A percentile compares a stretch with the other conserved stretches of the same genome.
Evolutionary conservation across 1,284 basidiomycete genomes (phyloP).

Genomic region (Takashimella koratensis): DNA sequence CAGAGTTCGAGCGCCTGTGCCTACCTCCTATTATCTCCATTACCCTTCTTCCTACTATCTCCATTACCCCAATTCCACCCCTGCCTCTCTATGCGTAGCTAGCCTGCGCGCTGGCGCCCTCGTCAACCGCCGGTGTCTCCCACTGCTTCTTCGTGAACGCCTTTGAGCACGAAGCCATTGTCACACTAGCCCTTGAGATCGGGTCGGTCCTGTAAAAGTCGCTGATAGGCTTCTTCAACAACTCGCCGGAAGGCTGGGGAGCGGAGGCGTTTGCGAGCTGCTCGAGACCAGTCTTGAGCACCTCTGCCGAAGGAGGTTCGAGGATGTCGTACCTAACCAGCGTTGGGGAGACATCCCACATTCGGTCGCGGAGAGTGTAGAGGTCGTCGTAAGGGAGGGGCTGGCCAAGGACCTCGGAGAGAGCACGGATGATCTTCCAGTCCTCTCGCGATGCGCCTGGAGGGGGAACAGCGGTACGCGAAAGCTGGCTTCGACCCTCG

Average conservation of each 20-base stretch:
- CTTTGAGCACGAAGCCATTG: conserved; percentile 51
- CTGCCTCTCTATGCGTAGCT: conserved; percentile 10
- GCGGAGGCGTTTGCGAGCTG: conserved; percentile 58
- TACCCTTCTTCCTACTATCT: neutral
- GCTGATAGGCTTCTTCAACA: conserved; percentile 74
- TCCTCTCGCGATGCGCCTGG: conserved; percentile 94
- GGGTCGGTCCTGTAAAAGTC: conserved; percentile 92
- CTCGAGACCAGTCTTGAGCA: conserved; percentile 68
- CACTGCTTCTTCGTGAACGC: conserved; percentile 47
- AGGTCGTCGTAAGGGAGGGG: conserved; percentile 90
- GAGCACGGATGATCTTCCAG: conserved; percentile 97
- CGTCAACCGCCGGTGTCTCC: conserved; percentile 11
- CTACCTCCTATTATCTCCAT: neutral
- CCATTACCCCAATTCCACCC: neutral
- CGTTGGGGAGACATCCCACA: conserved; percentile 95
- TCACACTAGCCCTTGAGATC: conserved; percentile 52
- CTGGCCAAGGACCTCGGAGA: conserved; percentile 79
- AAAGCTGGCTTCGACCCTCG: conserved; percentile 88
- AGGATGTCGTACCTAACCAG: conserved; percentile 81
- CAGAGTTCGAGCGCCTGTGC: neutral
- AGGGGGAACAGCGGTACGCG: conserved; percentile 88
- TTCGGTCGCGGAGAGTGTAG: conserved; percentile 79
- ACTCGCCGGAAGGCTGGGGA: conserved; percentile 51
- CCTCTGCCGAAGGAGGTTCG: conserved; percentile 71
- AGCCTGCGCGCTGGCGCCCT: conserved; percentile 12